A percentile compares a stretch with the other conserved stretches of the same genome.
phyloP scores from a whole-genome alignment of 2,329 filamentous ascomycete species.

The Hypoxylon sp. region DNA sequence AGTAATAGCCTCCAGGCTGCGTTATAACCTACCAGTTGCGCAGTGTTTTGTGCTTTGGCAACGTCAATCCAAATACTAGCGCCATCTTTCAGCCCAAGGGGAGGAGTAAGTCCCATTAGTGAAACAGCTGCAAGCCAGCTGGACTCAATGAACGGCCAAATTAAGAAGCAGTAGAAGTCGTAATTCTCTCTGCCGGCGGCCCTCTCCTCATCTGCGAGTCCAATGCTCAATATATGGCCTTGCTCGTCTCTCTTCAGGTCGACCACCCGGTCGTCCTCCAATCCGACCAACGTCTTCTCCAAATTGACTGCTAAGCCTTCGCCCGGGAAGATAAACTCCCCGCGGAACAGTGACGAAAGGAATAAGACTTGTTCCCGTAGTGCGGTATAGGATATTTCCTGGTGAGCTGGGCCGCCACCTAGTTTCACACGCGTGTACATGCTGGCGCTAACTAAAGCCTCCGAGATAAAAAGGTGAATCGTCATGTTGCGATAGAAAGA shows the following conservation, averaged over 20 bases:
- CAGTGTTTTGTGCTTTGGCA: slow-evolving; percentile 81
- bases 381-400: slow-evolving; percentile 81
- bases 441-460: slow-evolving; percentile 88
- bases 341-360: slow-evolving; percentile 91
- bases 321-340: slow-evolving; percentile 95
- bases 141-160: slow-evolving; percentile 98
- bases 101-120: slow-evolving; percentile 86
- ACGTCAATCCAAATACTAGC: slow-evolving; percentile 80
- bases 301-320: slow-evolving; percentile 86
- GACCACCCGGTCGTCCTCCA: slow-evolving; percentile 85
- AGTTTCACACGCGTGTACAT: slow-evolving; percentile 93
- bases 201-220: slow-evolving; percentile 81
- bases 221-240: slow-evolving; percentile 73
- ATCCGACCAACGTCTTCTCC: slow-evolving; percentile 79
- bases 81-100: slow-evolving; percentile 67
- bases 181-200: slow-evolving; percentile 89
- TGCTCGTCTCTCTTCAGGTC: slow-evolving; percentile 70
- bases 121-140: slow-evolving; percentile 92
- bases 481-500: slow-evolving; percentile 99
- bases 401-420: slow-evolving; percentile 84
- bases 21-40: slow-evolving; percentile 74
- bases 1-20: not conserved
- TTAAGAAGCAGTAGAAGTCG: slow-evolving; percentile 98
- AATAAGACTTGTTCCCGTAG: slow-evolving; percentile 86
- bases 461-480: slow-evolving; percentile 95